phyloP scores from a whole-genome alignment of 2,329 filamentous ascomycete genomes.

The Alternaria arbusti region DNA sequence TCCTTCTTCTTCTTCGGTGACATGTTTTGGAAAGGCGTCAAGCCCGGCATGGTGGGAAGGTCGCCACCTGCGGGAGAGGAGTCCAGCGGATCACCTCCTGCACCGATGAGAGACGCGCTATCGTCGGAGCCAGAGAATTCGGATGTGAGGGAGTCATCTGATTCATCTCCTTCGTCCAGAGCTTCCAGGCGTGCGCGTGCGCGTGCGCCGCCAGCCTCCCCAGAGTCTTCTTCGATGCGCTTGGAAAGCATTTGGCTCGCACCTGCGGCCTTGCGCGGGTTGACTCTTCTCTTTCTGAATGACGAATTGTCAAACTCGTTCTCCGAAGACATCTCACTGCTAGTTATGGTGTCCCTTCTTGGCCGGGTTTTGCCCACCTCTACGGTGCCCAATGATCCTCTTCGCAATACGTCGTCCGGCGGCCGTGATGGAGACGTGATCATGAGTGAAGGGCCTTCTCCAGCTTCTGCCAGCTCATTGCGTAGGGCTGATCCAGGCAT shows the following conservation, averaged over 20 bases:
- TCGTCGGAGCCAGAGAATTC: constrained; percentile 58
- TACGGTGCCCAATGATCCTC: constrained; percentile 74
- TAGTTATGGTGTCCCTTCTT: constrained; percentile 77
- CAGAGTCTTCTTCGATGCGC: constrained; percentile 59
- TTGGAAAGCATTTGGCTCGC: constrained; percentile 59
- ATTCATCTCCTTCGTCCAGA: constrained; percentile 50
- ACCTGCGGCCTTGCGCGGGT: constrained; percentile 64
- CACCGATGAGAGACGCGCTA: constrained; percentile 73
- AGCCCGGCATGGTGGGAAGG: constrained; percentile 51
- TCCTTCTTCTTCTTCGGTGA: constrained; percentile 69
- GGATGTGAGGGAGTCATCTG: constrained; percentile 48
- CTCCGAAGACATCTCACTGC: constrained; percentile 82
- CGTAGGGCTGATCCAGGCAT: constrained; percentile 60
- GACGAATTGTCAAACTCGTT: constrained; percentile 75
- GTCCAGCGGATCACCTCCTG: constrained; percentile 65
- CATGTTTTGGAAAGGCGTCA: constrained; percentile 52
- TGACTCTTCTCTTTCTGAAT: constrained; percentile 69
- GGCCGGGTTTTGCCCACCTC: constrained; percentile 73
- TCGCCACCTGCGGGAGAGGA: constrained; percentile 57
- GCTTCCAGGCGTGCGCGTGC: constrained; percentile 46
- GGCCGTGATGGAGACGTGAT: constrained; percentile 62
- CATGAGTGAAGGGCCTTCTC: constrained; percentile 60
- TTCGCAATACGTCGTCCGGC: constrained; percentile 44
- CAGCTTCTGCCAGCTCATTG: constrained; percentile 59
- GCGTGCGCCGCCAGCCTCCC: constrained; percentile 34